A percentile compares a stretch with the other conserved stretches of the same genome.
Evolutionary conservation across 495 filamentous ascomycete species (phyloP).

Genomic region (Aspergillus incahuasiensis): DNA sequence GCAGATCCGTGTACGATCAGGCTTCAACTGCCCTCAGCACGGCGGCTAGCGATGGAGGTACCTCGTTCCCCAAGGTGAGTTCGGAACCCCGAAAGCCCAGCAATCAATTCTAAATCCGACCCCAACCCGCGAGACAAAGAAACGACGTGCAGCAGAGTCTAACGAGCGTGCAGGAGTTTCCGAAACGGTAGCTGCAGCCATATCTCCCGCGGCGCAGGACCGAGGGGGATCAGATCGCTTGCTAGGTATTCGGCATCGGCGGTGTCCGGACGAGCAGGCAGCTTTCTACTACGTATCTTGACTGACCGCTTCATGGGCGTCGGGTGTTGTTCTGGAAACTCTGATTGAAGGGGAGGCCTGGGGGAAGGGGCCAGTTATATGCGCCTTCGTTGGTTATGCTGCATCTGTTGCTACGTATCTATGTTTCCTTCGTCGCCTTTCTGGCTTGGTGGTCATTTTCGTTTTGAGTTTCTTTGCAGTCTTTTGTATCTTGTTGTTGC

Average conservation of each 20-base stretch:
- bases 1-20: conserved; percentile 31
- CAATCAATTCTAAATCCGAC: not conserved
- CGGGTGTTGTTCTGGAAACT: not conserved
- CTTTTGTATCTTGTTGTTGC: not conserved
- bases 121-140: not conserved
- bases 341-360: not conserved
- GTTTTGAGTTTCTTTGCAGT: not conserved
- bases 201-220: not conserved
- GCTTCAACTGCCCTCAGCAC: conserved; percentile 37
- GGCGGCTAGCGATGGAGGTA: conserved; percentile 24
- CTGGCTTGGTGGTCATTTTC: not conserved
- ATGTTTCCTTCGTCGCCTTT: not conserved
- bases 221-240: not conserved
- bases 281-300: no score
- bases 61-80: no score
- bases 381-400: not conserved
- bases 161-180: not conserved
- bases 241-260: not conserved
- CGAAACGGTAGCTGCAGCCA: not conserved
- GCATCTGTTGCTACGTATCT: not conserved
- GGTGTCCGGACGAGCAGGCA: not conserved
- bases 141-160: not conserved
- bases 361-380: not conserved
- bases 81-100: no score
- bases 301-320: conserved; percentile 6